Conservation (phyloP, 2,329 filamentous ascomycete species). For the Ascochyta pisi region DNA sequence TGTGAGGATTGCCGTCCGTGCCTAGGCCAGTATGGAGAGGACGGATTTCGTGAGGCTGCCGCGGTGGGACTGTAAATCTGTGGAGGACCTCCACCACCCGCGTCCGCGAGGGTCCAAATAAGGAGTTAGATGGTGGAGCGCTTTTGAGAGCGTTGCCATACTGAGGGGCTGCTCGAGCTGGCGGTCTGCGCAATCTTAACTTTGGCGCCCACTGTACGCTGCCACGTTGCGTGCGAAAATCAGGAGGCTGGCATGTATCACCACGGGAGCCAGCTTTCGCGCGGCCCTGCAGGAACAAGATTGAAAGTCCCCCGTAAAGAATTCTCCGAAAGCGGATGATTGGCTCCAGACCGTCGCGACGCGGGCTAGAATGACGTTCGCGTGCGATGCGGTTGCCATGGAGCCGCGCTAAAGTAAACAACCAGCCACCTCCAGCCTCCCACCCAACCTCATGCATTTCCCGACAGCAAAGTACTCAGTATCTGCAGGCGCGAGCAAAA, state of each 20-base stretch:
- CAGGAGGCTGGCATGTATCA: conserved; percentile 35
- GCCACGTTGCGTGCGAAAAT: conserved; percentile 35
- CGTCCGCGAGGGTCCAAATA: neutral
- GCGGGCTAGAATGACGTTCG: conserved; percentile 30
- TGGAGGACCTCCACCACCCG: conserved; percentile 9
- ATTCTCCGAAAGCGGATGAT: conserved; percentile 24
- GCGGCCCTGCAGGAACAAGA: conserved; percentile 34
- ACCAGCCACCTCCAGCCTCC: conserved; percentile 43
- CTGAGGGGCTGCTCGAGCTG: conserved; percentile 5
- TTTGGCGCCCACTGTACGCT: conserved; percentile 20
- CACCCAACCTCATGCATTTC: conserved; percentile 45
- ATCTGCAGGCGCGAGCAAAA: conserved; percentile 37
- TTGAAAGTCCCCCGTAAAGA: conserved; percentile 7
- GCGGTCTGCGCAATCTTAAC: conserved; percentile 21
- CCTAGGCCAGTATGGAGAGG: conserved; percentile 5
- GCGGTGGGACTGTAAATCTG: conserved; percentile 15
- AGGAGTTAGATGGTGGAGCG: neutral
- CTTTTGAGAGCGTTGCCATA: neutral
- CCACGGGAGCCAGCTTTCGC: conserved; percentile 15
- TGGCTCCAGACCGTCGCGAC: conserved; percentile 21
- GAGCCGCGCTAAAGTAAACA: conserved; percentile 28
- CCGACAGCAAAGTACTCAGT: conserved; percentile 41
- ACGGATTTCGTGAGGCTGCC: conserved; percentile 12
- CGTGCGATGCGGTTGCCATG: conserved; percentile 24
- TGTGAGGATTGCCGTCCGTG: conserved; percentile 11